Evolutionary conservation across 1,139 yeast species (phyloP), one percentile per base, ranked within the genome.

Genomic region (Debaryomyces udenii): DNA sequence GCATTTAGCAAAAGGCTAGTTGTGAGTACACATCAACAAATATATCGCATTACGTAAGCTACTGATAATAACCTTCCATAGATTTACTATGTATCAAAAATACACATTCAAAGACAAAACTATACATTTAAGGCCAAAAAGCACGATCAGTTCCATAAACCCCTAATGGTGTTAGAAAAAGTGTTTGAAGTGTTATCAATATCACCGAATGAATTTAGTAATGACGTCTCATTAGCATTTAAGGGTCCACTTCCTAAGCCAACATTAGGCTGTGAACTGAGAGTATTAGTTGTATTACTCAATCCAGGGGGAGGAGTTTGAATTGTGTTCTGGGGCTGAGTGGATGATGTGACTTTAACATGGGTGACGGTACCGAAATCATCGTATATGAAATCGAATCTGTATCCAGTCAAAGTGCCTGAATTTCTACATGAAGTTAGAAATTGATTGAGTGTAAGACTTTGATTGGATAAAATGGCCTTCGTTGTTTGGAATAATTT

Each of bases 311-410:
- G 28, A 11, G 28, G 38, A n/a, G 31, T 22, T 15, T 13, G 18
- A 13, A 17, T 3, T 22, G 7, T 42, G 43, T 6, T 46, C 18
- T 33, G 38, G 35, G 24, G 38, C 31, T 27, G 32, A 29, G 6
- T 42, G 35, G 38, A 24, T 6, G 50, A 48, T 3, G 48, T 51
- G 17, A 66, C 64, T 46, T 72, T 70, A 36, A 74, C 61, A 47
- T 70, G 76, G 10, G 73, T 69, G 2, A 76, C 76, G 9, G 66
- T 66, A 2, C 80, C 79, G 41, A 63, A 61, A 37, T 75, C 78
- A 50, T 77, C 81, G 50, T 71, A 74, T 27, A 70, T 55, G 36
- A 74, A 57, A 29, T 75, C 79, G 52, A 77, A 78, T 32, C 61
- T 61, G 44, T 62, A 61, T 10, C 50, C 43, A 2, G 53, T 40